phyloP scores from a whole-genome alignment of 257 asterid species.

The Ligustrum vulgare region DNA sequence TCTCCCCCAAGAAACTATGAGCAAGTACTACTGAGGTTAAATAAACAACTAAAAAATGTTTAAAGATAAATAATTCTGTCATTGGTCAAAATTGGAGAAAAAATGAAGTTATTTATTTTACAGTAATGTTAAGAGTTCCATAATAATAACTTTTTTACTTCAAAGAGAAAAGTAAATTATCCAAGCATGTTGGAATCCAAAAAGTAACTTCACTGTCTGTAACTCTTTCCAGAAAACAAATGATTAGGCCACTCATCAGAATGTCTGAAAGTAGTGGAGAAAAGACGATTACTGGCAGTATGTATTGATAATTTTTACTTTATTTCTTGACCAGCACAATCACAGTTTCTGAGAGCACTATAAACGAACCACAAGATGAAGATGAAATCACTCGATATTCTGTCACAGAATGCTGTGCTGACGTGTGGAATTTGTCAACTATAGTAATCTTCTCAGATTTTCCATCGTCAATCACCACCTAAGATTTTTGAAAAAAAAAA shows the following conservation, averaged over 20 bases:
- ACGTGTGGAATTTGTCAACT: conserved; percentile 43
- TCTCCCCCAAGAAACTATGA: neutral
- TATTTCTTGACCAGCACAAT: neutral
- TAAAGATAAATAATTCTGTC: neutral
- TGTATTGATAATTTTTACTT: neutral
- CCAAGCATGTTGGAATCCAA: neutral
- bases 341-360: conserved; percentile 17
- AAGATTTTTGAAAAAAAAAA: conserved; percentile 5
- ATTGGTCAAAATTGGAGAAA: neutral
- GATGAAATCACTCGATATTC: conserved; percentile 71
- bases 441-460: conserved; percentile 83
- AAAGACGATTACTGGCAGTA: neutral
- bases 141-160: too few species aligned
- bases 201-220: neutral
- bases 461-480: conserved; percentile 80
- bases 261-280: neutral
- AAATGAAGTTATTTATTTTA: neutral
- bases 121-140: too few species aligned
- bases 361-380: conserved; percentile 54
- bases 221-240: neutral
- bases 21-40: neutral
- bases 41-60: neutral
- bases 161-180: too few species aligned
- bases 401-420: conserved; percentile 81
- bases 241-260: neutral